A percentile compares a stretch with the other conserved stretches of the same genome.
Conservation (phyloP, 1,284 basidiomycete genomes). For the Trametes polyzona region DNA sequence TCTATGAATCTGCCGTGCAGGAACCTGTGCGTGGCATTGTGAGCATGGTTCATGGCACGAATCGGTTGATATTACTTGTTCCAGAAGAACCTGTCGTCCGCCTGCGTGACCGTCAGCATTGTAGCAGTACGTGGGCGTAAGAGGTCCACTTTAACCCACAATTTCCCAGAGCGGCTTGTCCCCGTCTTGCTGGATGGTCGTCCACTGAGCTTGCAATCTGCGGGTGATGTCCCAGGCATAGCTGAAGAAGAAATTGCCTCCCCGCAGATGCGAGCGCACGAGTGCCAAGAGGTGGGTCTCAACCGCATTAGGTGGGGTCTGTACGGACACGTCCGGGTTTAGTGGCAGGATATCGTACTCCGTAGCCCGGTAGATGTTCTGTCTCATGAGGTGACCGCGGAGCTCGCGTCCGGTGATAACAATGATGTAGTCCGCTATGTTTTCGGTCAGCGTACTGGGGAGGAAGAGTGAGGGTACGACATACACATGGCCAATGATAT, state of each 20-base stretch:
- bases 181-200: constrained; percentile 50
- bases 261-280: constrained; percentile 83
- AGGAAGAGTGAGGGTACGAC: constrained; percentile 35
- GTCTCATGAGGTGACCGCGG: constrained; percentile 79
- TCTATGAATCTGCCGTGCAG: constrained; percentile 78
- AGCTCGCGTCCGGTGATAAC: constrained; percentile 86
- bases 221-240: constrained; percentile 93
- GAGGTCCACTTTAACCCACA: constrained; percentile 46
- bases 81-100: constrained; percentile 99
- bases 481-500: constrained; percentile 86
- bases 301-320: constrained; percentile 76
- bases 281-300: constrained; percentile 89
- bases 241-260: constrained; percentile 87
- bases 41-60: background rate
- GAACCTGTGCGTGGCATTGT: constrained; percentile 48
- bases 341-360: constrained; percentile 94
- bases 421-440: constrained; percentile 89
- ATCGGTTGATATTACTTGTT: constrained; percentile 63
- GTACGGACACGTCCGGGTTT: constrained; percentile 66
- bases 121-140: constrained; percentile 3
- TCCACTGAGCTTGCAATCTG: constrained; percentile 85
- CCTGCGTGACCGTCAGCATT: constrained; percentile 46
- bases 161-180: constrained; percentile 75
- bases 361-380: constrained; percentile 88
- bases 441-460: background rate